phyloP scores from a whole-genome alignment of 306 rosid species.

The Gynostemma pentaphyllum region DNA sequence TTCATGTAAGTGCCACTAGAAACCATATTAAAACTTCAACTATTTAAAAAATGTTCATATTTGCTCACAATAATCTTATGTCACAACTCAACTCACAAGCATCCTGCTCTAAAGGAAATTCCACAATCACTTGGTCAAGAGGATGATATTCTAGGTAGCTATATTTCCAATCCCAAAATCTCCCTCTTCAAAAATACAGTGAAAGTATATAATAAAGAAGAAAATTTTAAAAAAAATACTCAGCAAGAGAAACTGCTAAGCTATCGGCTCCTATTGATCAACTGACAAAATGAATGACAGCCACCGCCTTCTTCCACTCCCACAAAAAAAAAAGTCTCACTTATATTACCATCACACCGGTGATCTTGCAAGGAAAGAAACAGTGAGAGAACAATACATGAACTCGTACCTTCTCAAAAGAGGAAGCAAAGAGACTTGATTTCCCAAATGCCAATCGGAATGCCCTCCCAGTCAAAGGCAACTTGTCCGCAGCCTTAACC shows the following conservation, averaged over 20 bases:
- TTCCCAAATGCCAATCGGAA: constrained; percentile 61
- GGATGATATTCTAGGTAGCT: too few species aligned
- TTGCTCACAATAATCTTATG: too few species aligned
- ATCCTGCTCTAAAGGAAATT: too few species aligned
- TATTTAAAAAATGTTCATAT: too few species aligned
- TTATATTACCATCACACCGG: background rate
- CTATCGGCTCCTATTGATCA: background rate
- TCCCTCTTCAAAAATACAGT: too few species aligned
- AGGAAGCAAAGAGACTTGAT: constrained; percentile 64
- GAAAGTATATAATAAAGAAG: background rate
- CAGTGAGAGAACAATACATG: background rate
- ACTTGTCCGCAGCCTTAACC: constrained; percentile 57
- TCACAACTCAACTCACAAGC: too few species aligned
- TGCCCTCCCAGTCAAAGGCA: constrained; percentile 53
- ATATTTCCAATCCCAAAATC: too few species aligned
- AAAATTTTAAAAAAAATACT: too few species aligned
- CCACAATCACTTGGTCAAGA: too few species aligned
- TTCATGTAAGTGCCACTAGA: too few species aligned
- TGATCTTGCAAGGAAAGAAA: background rate
- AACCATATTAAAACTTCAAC: too few species aligned
- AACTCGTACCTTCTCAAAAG: constrained; percentile 45
- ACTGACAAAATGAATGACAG: background rate
- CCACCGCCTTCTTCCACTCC: background rate
- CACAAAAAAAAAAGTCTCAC: background rate
- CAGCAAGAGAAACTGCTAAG: background rate